A percentile compares a stretch with the other conserved stretches of the same genome.
phyloP scores from a whole-genome alignment of 2,329 filamentous ascomycete genomes.

The Raffaelea albimanens region DNA sequence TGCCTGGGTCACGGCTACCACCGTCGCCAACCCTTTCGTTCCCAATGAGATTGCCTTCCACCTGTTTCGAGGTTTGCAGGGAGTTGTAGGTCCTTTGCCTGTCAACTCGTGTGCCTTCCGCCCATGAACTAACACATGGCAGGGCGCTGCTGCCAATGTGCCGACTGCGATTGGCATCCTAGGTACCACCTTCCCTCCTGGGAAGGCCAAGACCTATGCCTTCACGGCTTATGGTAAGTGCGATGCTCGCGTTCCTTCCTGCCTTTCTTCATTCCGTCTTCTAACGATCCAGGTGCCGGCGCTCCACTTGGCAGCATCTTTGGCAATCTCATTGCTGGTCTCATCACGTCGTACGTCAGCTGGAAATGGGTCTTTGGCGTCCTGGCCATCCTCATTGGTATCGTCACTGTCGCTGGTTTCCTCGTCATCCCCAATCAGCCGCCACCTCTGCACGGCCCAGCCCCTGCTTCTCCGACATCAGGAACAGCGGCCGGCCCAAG shows the following conservation, averaged over 20 bases:
- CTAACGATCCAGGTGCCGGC: slow-evolving; percentile 37
- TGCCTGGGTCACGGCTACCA: slow-evolving; percentile 50
- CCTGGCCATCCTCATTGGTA: slow-evolving; percentile 48
- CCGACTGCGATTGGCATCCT: slow-evolving; percentile 64
- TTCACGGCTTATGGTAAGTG: slow-evolving; percentile 52
- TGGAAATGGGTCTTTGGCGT: slow-evolving; percentile 64
- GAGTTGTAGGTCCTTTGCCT: slow-evolving; percentile 32
- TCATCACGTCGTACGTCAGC: slow-evolving; percentile 51
- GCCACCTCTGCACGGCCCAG: background rate
- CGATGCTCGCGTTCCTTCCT: slow-evolving; percentile 7
- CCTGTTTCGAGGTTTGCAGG: slow-evolving; percentile 56
- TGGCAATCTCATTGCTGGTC: slow-evolving; percentile 54
- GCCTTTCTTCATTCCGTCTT: background rate
- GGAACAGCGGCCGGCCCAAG: too few species aligned
- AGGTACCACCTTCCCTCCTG: slow-evolving; percentile 56
- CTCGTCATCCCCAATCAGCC: slow-evolving; percentile 44
- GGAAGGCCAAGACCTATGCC: slow-evolving; percentile 61
- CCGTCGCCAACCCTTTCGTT: slow-evolving; percentile 53
- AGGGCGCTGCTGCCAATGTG: slow-evolving; percentile 59
- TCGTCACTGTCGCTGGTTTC: slow-evolving; percentile 46
- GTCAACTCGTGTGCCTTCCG: background rate
- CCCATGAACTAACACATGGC: background rate
- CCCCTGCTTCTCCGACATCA: slow-evolving; percentile 8
- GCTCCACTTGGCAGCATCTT: slow-evolving; percentile 55
- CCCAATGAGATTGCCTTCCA: slow-evolving; percentile 60